Evolutionary conservation across 108 stramenopile species (phyloP).

Genomic region (Cylindrotheca fusiformis): DNA sequence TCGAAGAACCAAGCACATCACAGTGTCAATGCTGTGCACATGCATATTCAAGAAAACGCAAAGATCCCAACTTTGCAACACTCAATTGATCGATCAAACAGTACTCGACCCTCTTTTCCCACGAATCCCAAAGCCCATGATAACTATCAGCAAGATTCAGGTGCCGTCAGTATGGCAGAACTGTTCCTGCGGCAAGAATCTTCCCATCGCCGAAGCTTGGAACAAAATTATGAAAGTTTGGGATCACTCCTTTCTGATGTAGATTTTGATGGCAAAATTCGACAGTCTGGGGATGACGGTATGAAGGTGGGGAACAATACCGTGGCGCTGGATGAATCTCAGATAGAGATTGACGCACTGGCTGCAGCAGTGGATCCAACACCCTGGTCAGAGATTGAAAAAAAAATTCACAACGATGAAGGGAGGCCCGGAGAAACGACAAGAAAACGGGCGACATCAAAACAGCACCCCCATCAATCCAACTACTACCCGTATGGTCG

Average conservation of each 20-base stretch:
- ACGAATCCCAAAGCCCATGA: too few relatives aligned
- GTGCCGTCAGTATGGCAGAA: constrained; percentile 32
- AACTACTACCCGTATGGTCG: constrained; percentile 41
- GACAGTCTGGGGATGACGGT: neutral
- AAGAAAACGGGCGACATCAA: neutral
- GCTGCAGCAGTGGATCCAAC: constrained; percentile 32
- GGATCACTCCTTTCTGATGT: constrained; percentile 30
- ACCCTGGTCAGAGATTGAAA: constrained; percentile 33
- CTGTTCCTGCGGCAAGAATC: constrained; percentile 30
- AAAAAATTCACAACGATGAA: constrained; percentile 13
- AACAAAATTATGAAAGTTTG: constrained; percentile 15
- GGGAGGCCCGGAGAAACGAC: neutral
- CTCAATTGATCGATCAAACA: constrained; percentile 58
- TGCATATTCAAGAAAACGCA: constrained; percentile 84
- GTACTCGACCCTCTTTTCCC: constrained; percentile 12
- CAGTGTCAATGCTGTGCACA: constrained; percentile 70
- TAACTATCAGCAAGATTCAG: neutral
- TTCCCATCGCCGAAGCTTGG: constrained; percentile 17
- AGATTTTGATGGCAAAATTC: constrained; percentile 3
- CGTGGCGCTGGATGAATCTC: constrained; percentile 4
- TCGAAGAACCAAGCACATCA: constrained; percentile 6
- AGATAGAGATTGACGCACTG: constrained; percentile 22
- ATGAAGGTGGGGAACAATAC: too few relatives aligned
- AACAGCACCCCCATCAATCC: constrained; percentile 20
- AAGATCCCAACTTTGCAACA: constrained; percentile 65